Conservation (phyloP, 306 rosid genomes). For the Hippophae rhamnoides region DNA sequence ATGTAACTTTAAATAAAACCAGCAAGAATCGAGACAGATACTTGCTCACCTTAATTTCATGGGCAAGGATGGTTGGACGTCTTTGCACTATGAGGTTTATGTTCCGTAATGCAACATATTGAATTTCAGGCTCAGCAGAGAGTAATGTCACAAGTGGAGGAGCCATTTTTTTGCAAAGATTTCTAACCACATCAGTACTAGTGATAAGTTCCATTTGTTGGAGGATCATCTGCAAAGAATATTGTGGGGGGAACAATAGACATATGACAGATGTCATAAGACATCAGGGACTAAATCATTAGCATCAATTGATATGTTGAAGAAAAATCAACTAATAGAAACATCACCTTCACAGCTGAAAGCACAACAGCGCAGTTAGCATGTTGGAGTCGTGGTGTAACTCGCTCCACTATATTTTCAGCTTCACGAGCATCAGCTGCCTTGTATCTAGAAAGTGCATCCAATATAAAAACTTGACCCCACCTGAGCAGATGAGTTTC, state of each 20-base stretch:
- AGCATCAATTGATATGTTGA: too few species aligned
- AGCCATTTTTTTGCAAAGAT: slow-evolving; percentile 99
- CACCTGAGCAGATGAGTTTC: slow-evolving; percentile 44
- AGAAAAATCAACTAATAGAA: slow-evolving; percentile 5
- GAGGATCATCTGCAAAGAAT: slow-evolving; percentile 78
- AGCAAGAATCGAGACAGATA: background rate
- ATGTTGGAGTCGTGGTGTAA: slow-evolving; percentile 94
- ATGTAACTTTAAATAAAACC: slow-evolving; percentile 7
- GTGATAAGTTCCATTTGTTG: slow-evolving; percentile 99
- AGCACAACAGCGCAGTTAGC: slow-evolving; percentile 99
- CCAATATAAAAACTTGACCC: slow-evolving; percentile 98
- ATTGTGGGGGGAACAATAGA: slow-evolving; percentile 16
- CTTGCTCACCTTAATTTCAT: slow-evolving; percentile 84
- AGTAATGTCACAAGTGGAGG: slow-evolving; percentile 98
- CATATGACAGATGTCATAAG: slow-evolving; percentile 1
- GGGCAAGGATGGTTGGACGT: slow-evolving; percentile 97
- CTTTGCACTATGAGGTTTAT: slow-evolving; percentile 98
- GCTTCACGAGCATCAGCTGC: slow-evolving; percentile 98
- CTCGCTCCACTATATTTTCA: slow-evolving; percentile 95
- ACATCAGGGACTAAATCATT: background rate
- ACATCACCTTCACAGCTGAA: slow-evolving; percentile 88
- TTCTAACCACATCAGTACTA: slow-evolving; percentile 92
- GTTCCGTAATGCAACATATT: slow-evolving; percentile 93
- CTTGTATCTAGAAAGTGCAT: slow-evolving; percentile 92
- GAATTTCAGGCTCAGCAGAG: slow-evolving; percentile 99